Percentiles rank a stretch among this genome's conserved stretches.
These are phyloP conservation scores for Camillea tinctor DNA, from an alignment of 2,329 filamentous ascomycete genomes.

Conservation along the genomic window DNA sequence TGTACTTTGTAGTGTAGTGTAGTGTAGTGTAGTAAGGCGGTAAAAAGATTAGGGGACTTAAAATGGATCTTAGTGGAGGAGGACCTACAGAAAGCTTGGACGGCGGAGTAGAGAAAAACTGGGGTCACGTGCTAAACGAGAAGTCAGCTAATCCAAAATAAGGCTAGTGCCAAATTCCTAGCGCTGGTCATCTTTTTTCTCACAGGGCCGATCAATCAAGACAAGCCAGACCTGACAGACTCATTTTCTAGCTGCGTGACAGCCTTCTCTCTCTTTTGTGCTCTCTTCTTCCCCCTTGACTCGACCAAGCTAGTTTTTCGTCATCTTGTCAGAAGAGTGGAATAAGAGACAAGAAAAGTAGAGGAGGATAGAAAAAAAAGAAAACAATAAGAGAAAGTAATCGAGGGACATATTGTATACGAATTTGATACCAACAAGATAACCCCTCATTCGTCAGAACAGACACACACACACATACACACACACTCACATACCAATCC, in stretches of 20 bases:
- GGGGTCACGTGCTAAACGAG: slow-evolving; percentile 12
- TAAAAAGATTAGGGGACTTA: no score
- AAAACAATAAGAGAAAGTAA: no score
- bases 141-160: neutral
- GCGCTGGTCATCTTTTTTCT: slow-evolving; percentile 12
- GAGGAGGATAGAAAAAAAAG: neutral
- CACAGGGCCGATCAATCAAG: neutral
- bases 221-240: slow-evolving; percentile 7
- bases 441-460: neutral
- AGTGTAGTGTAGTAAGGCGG: no score
- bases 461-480: neutral
- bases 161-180: slow-evolving; percentile 7
- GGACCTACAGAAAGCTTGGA: neutral
- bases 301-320: slow-evolving; percentile 6
- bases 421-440: slow-evolving; percentile 2
- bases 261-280: slow-evolving; percentile 14
- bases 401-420: slow-evolving; percentile 8
- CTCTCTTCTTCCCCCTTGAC: slow-evolving; percentile 12
- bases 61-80: no score
- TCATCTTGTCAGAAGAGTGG: neutral
- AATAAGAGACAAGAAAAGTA: neutral
- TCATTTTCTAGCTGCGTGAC: slow-evolving; percentile 11
- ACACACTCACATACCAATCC: no score
- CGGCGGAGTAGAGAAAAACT: neutral
- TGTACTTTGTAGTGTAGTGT: no score